Conservation (phyloP, 2,329 filamentous ascomycete species). For the Neonectria neomacrospora region DNA sequence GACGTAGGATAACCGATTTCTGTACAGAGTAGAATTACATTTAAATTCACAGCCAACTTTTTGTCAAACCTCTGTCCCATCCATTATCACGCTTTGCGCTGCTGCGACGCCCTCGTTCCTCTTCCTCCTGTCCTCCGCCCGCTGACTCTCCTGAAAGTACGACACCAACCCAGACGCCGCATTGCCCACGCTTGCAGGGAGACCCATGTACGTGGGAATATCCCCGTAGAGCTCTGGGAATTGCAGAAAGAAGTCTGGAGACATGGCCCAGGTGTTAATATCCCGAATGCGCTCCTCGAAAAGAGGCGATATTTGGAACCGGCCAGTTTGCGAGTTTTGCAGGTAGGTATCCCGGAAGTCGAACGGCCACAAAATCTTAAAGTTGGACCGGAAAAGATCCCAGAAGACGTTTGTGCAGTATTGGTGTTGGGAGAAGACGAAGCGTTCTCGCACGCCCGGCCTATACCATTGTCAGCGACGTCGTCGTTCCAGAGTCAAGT, state of each 20-base stretch:
- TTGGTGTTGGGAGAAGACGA: constrained; percentile 45
- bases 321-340: constrained; percentile 39
- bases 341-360: constrained; percentile 43
- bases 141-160: not conserved
- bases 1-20: not conserved
- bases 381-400: constrained; percentile 37
- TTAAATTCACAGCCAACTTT: too few species aligned
- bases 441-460: constrained; percentile 46
- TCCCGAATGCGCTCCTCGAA: constrained; percentile 44
- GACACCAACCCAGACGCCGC: not conserved
- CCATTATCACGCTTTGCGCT: not conserved
- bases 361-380: constrained; percentile 43
- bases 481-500: rapidly evolving
- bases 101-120: too few species aligned
- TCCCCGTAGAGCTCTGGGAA: constrained; percentile 48
- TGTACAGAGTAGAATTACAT: not conserved
- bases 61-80: not conserved
- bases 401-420: constrained; percentile 47
- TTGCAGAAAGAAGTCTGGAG: constrained; percentile 39
- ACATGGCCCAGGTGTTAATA: constrained; percentile 47
- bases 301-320: constrained; percentile 37
- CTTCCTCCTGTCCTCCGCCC: not conserved
- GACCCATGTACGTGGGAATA: constrained; percentile 32
- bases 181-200: not conserved
- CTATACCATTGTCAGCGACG: constrained; percentile 21